Percentiles rank a stretch among this genome's conserved stretches.
Evolutionary conservation across 345 rosid genomes (phyloP).

Genomic region (Eucalyptus pumila): DNA sequence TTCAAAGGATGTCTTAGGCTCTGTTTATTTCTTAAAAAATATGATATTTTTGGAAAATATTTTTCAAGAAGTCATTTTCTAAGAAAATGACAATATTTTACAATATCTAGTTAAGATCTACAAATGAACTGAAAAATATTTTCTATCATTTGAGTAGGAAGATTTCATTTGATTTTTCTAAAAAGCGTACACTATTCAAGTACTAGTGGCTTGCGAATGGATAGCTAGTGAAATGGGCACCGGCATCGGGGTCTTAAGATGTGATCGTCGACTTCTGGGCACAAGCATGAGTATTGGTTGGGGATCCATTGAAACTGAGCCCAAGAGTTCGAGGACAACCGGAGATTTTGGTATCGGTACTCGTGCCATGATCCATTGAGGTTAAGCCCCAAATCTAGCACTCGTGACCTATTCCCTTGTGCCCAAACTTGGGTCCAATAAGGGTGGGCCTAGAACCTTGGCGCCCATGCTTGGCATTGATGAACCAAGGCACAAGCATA

Average conservation of each 20-base stretch:
- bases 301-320: background rate
- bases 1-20: background rate
- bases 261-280: accelerated
- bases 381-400: background rate
- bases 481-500: too few species aligned
- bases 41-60: too few species aligned
- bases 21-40: too few species aligned
- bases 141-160: too few species aligned
- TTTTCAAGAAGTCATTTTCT: accelerated
- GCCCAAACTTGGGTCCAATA: accelerated
- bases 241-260: accelerated
- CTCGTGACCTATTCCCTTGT: too few species aligned
- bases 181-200: background rate
- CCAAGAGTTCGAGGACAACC: background rate
- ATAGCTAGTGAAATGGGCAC: background rate
- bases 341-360: background rate
- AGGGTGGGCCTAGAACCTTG: background rate
- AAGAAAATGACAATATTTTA: too few species aligned
- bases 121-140: too few species aligned
- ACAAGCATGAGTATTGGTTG: background rate
- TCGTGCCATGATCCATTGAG: background rate
- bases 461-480: background rate
- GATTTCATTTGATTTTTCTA: too few species aligned
- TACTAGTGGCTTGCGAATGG: background rate
- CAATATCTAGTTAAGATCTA: too few species aligned